Evolutionary conservation across 75 land plant species (phyloP).

Genomic region (Larix kaempferi): DNA sequence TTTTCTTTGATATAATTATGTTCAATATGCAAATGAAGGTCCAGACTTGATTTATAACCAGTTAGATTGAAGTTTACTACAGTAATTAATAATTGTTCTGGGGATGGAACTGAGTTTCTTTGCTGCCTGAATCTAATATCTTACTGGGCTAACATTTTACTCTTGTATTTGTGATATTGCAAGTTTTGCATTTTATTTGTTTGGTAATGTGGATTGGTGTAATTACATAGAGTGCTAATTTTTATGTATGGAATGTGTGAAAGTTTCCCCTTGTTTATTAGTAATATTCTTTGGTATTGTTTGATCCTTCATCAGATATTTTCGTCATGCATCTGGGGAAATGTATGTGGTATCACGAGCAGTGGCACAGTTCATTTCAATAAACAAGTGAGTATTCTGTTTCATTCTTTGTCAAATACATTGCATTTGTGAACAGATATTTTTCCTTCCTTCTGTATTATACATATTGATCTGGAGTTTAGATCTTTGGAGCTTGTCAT

Average conservation of each 20-base stretch:
- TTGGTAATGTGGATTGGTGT: background rate
- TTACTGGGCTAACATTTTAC: background rate
- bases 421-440: background rate
- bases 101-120: background rate
- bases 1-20: no score
- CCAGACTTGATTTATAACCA: no score
- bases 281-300: background rate
- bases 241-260: background rate
- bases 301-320: conserved; percentile 50
- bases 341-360: conserved; percentile 72
- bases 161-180: background rate
- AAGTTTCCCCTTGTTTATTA: background rate
- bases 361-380: conserved; percentile 82
- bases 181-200: background rate
- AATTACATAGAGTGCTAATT: background rate
- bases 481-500: background rate
- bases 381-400: conserved; percentile 61
- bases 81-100: background rate
- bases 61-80: background rate
- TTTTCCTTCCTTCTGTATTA: background rate
- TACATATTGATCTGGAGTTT: background rate
- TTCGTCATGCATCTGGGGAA: conserved; percentile 91
- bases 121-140: background rate
- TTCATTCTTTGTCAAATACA: background rate
- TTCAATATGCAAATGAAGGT: no score